Evolutionary conservation across 805 yeast genomes (phyloP).

Genomic region (Kregervanrija delftensis): DNA sequence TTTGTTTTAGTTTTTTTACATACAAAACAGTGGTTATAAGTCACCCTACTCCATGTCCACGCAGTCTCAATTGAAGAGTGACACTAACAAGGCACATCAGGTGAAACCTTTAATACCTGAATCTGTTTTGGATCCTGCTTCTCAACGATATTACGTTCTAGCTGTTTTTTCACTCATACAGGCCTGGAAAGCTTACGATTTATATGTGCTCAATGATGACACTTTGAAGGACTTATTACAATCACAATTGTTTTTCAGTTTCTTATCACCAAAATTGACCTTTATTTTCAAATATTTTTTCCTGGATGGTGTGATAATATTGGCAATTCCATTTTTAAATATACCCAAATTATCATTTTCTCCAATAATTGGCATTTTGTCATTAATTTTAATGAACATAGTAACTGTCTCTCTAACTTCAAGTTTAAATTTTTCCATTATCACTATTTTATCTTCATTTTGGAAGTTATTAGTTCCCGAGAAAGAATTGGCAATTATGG

Average conservation of each 20-base stretch:
- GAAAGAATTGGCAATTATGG: constrained; percentile 27
- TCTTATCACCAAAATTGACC: constrained; percentile 42
- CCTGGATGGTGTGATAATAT: constrained; percentile 65
- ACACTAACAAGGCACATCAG: background rate
- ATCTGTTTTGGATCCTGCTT: constrained; percentile 58
- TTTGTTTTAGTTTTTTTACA: too few species aligned
- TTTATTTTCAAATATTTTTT: constrained; percentile 66
- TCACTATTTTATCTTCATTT: constrained; percentile 16
- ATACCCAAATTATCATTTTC: constrained; percentile 68
- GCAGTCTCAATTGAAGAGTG: too few species aligned
- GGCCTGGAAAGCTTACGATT: constrained; percentile 76
- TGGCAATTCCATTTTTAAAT: constrained; percentile 65
- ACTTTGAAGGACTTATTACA: constrained; percentile 14
- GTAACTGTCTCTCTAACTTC: constrained; percentile 50
- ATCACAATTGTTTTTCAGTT: constrained; percentile 24
- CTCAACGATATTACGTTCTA: constrained; percentile 66
- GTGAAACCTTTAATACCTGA: constrained; percentile 51
- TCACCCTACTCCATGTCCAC: too few species aligned
- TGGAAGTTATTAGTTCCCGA: constrained; percentile 18
- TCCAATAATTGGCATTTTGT: constrained; percentile 44
- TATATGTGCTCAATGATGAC: constrained; percentile 49
- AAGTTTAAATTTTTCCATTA: constrained; percentile 42
- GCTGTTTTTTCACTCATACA: constrained; percentile 70
- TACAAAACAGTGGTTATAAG: too few species aligned
- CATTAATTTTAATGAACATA: constrained; percentile 39